Percentiles rank a stretch among this genome's conserved stretches.
Evolutionary conservation across 345 rosid genomes (phyloP).

Genomic region (Punica granatum): DNA sequence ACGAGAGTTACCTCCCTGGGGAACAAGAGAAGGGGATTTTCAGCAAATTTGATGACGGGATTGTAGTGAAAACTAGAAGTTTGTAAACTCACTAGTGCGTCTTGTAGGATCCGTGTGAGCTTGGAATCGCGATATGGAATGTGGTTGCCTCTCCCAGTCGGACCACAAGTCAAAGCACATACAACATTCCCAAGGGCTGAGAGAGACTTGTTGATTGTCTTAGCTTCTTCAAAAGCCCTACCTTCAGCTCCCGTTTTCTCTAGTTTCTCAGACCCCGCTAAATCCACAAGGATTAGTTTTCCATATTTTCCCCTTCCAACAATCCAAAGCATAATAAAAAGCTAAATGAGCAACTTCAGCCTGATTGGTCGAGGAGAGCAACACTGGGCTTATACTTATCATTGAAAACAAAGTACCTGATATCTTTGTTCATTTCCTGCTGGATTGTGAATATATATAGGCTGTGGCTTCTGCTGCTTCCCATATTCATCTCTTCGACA

Average conservation of each 20-base stretch:
- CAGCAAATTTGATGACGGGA: background rate
- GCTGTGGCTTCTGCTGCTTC: constrained; percentile 92
- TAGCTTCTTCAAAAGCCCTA: constrained; percentile 85
- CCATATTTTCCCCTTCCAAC: constrained; percentile 47
- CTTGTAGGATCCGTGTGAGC: constrained; percentile 83
- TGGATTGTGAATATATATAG: constrained; percentile 52
- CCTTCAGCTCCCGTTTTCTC: constrained; percentile 99
- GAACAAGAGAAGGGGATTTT: constrained; percentile 13
- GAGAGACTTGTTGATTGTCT: constrained; percentile 84
- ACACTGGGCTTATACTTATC: background rate
- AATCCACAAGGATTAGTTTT: constrained; percentile 74
- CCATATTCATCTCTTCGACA: constrained; percentile 74
- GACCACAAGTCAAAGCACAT: constrained; percentile 69
- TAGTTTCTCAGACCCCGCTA: constrained; percentile 91
- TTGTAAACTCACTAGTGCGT: constrained; percentile 59
- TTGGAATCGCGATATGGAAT: constrained; percentile 89
- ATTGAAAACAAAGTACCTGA: constrained; percentile 32
- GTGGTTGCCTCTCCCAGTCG: constrained; percentile 54
- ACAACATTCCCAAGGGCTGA: constrained; percentile 88
- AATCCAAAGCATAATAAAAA: background rate
- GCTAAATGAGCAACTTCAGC: background rate
- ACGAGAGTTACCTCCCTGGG: constrained; percentile 77
- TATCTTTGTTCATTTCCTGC: constrained; percentile 41
- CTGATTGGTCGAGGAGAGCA: background rate
- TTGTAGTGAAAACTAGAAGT: constrained; percentile 2